Base-by-base conservation (phyloP, 257 asterid genomes). In the Prunella vulgaris region DNA sequence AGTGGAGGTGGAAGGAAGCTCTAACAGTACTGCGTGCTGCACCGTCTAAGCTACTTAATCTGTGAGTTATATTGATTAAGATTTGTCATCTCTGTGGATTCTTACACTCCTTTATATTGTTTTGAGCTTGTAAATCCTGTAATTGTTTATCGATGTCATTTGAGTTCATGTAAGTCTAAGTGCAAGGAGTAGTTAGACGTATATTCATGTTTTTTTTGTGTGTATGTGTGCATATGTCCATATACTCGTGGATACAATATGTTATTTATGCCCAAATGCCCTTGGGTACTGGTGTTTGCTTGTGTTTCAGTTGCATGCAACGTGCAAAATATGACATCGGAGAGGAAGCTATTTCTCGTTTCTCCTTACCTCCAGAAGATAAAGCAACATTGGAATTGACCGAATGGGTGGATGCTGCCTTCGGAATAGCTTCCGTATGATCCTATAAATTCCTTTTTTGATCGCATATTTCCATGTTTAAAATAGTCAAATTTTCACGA, bases 1-100 rank as follows among this genome's bases (percentile, higher is more conserved):
- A 87, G 58, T 90, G 97, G 99, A 88, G 84, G 84, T 90, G 99
- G 99, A 93, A 84, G 85, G 99, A 93, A 83, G 97, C 90, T 75
- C 80, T 88, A 71, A 84, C 92, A 10, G 95, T 93, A 63, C 81
- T 93, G 64, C 96, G 96, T 77, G 99, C 97, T 21, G 97, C 99
- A 71, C 99, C 99, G 25, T 93, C 99, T 61, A 87, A 90, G 80
- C 86, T 93, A 73, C 96, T 93, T 51, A 88, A 90, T 83, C 92
- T 90, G 97, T 93, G 74, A 87, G 99, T 81, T 33, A 32, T 71
- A 38, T 60, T 60, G 58, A 66, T 72, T 66, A 54, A 60, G 64
- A 73, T 72, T 44, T 22, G 51, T 68, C 5, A 46, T 56, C 56
- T 48, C 25, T 60, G 44, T 62, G 66, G 51, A 8, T 40, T 13